These are phyloP conservation scores for Thraustotheca clavata DNA, from an alignment of 352 stramenopile genomes.

Conservation along the genomic window DNA sequence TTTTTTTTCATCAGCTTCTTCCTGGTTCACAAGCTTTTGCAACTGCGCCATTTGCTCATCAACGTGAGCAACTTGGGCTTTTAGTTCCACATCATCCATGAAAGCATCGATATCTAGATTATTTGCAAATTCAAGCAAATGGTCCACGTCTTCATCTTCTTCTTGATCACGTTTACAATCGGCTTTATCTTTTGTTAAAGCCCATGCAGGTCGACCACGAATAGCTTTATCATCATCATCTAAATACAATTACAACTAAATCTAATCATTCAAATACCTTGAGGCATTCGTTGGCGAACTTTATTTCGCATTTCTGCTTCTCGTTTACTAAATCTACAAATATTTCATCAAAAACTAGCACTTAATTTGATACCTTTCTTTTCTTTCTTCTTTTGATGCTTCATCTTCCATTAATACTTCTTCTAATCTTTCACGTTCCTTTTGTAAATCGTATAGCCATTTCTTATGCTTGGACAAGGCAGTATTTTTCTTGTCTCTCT, in stretches of 20 bases:
- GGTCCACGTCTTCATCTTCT: conserved; percentile 78
- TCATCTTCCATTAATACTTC: conserved; percentile 71
- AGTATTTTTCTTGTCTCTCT: conserved; percentile 87
- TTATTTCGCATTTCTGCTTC: conserved; percentile 68
- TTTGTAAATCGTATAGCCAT: conserved; percentile 90
- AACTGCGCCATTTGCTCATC: conserved; percentile 87
- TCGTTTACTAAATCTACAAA: conserved; percentile 49
- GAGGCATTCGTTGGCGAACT: conserved; percentile 28
- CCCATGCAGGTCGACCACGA: conserved; percentile 78
- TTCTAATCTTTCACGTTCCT: conserved; percentile 79
- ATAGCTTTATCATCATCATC: conserved; percentile 28
- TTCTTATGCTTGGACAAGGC: conserved; percentile 90
- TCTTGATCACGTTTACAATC: conserved; percentile 65
- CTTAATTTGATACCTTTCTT: conserved; percentile 25
- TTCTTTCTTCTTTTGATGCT: conserved; percentile 48
- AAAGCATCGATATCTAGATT: conserved; percentile 93
- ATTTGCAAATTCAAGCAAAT: conserved; percentile 91
- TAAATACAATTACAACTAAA: conserved; percentile 6
- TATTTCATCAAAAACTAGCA: not conserved
- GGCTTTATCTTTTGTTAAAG: conserved; percentile 77
- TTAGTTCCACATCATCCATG: conserved; percentile 87
- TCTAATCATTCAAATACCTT: not conserved
- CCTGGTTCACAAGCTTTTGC: conserved; percentile 69
- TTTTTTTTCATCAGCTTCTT: conserved; percentile 76
- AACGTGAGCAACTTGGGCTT: conserved; percentile 71